Evolutionary conservation across 257 asterid genomes (phyloP), one percentile per base, ranked within the genome.

Genomic region (Anisodus acutangulus): DNA sequence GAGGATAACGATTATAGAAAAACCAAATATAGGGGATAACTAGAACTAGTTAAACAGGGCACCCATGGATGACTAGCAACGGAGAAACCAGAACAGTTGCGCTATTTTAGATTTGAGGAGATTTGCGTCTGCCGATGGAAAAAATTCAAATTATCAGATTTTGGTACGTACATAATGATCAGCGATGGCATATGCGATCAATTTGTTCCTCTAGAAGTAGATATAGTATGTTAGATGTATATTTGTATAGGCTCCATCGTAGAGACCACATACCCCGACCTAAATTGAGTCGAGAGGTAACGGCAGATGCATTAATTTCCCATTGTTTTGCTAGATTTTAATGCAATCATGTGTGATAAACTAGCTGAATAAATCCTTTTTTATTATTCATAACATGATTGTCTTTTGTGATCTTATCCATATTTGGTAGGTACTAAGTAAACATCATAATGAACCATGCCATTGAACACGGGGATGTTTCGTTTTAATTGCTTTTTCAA

Each of bases 21-120:
- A 22, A 22, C 0, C 26, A 22, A 22, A 22, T 22, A 22, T 22
- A 22, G 26, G 26, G 26, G 26, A 22, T 22, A 22, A 22, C 26
- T 22, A 22, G 26, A 22, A 22, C 26, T 22, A 22, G 26, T 22
- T 15, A 39, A 57, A 74, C 86, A 84, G 86, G 86, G 78, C 86
- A 84, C 13, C 78, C 83, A 60, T 84, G 86, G 86, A 60, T 84
- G 86, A 76, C 64, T 58, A 47, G 86, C 64, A 76, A 74, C 0
- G 78, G 83, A 83, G 68, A 82, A 82, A 64, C 45, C 37, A 82
- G 78, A 55, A 64, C 53, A 49, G 84, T 53, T 49, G 2, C 62
- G 13, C 63, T 35, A 51, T 49, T 74, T 74, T 74, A 74, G 60
- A 7, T 76, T 15, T 4, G 71, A 64, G 37, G 71, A 26, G 17